Percentiles rank a stretch among this genome's conserved stretches.
phyloP scores from a whole-genome alignment of 805 yeast genomes.

The Barnettozyma vustinii region DNA sequence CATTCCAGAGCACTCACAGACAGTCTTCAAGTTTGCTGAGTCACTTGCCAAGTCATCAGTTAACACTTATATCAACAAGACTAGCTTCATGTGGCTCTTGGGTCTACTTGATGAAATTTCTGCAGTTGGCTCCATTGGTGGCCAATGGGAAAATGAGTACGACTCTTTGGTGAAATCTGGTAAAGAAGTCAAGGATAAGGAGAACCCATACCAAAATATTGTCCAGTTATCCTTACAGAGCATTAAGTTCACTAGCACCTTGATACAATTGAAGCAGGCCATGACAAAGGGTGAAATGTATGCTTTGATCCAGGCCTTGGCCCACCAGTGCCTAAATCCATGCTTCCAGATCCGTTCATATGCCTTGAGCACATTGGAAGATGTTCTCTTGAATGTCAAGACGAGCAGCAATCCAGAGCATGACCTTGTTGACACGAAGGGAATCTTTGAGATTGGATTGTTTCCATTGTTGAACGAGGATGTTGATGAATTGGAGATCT shows the following conservation, averaged over 20 bases:
- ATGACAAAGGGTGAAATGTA: slow-evolving; percentile 31
- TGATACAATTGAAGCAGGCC: slow-evolving; percentile 34
- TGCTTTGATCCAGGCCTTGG: slow-evolving; percentile 74
- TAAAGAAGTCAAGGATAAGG: slow-evolving; percentile 34
- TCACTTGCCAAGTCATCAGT: slow-evolving; percentile 27
- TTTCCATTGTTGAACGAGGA: slow-evolving; percentile 68
- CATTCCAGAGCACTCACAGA: slow-evolving; percentile 34
- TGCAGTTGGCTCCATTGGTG: slow-evolving; percentile 74
- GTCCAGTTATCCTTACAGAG: slow-evolving; percentile 58
- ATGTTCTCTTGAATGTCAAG: slow-evolving; percentile 31
- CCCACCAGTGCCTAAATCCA: slow-evolving; percentile 87
- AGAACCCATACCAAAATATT: slow-evolving; percentile 47
- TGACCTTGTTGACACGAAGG: slow-evolving; percentile 41
- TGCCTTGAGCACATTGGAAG: slow-evolving; percentile 59
- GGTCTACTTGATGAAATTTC: slow-evolving; percentile 77
- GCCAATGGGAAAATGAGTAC: slow-evolving; percentile 66
- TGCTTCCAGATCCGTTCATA: slow-evolving; percentile 67
- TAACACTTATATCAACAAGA: slow-evolving; percentile 28
- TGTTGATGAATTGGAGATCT: slow-evolving; percentile 62
- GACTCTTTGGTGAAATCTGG: slow-evolving; percentile 40
- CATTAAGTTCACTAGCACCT: slow-evolving; percentile 51
- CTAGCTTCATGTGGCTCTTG: slow-evolving; percentile 58
- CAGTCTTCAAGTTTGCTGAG: slow-evolving; percentile 44
- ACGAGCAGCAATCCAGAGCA: slow-evolving; percentile 17
- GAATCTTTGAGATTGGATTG: slow-evolving; percentile 66